Evolutionary conservation across 805 yeast genomes (phyloP).

Genomic region (Metschnikowia lunata): DNA sequence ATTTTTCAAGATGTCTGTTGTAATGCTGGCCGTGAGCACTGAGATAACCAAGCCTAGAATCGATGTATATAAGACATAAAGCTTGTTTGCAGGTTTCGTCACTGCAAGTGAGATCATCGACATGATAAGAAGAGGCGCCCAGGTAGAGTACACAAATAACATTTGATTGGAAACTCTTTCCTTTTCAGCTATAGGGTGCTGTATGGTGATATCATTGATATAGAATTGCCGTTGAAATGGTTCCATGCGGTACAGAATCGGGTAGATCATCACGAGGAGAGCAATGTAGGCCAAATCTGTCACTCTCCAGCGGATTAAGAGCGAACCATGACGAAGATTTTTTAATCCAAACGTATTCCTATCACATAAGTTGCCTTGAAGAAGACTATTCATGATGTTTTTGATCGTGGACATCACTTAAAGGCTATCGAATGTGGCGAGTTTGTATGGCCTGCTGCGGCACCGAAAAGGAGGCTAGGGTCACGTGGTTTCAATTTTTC

Average conservation of each 20-base stretch:
- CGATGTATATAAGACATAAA: constrained; percentile 60
- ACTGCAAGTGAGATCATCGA: constrained; percentile 32
- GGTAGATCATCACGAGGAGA: constrained; percentile 21
- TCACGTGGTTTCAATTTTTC: too few species aligned
- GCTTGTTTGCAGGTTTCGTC: constrained; percentile 49
- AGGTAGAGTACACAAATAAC: constrained; percentile 50
- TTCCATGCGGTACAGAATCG: constrained; percentile 20
- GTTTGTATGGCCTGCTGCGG: too few species aligned
- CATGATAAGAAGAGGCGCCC: constrained; percentile 47
- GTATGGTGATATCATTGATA: constrained; percentile 68
- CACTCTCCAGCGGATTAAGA: constrained; percentile 14
- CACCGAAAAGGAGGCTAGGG: too few species aligned
- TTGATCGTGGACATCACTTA: too few species aligned
- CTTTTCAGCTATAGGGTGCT: constrained; percentile 73
- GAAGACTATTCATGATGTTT: neutral
- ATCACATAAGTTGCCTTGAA: constrained; percentile 12
- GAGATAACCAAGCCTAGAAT: constrained; percentile 62
- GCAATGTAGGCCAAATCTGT: constrained; percentile 21
- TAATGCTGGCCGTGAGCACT: constrained; percentile 52
- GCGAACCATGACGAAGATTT: constrained; percentile 8
- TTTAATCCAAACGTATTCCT: constrained; percentile 22
- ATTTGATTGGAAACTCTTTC: constrained; percentile 64
- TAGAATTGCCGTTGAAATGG: constrained; percentile 81
- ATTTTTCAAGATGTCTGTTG: constrained; percentile 74
- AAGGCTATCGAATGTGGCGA: too few species aligned